Conservation (phyloP, 305 asterid species). For the Fraxinus nigra region DNA sequence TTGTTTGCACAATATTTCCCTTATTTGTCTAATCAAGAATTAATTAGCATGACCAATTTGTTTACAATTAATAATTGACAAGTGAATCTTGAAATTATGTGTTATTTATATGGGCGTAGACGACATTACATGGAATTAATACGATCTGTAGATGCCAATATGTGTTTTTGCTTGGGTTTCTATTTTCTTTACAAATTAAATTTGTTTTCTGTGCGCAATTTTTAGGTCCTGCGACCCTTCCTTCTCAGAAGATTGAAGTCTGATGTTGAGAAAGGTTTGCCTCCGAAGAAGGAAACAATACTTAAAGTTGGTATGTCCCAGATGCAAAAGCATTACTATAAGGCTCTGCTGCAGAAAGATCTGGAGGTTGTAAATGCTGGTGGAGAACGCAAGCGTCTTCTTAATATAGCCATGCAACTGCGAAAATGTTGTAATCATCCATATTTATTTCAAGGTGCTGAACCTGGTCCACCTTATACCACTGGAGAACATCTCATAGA, state of each 20-base stretch:
- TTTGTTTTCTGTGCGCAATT: slow-evolving; percentile 3
- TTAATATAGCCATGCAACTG: slow-evolving; percentile 97
- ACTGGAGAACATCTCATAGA: slow-evolving; percentile 92
- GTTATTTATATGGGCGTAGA: not conserved
- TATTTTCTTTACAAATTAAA: not conserved
- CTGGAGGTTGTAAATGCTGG: slow-evolving; percentile 99
- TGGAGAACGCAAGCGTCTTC: slow-evolving; percentile 98
- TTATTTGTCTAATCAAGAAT: not conserved
- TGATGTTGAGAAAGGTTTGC: slow-evolving; percentile 98
- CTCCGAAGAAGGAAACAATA: slow-evolving; percentile 98
- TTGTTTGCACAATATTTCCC: not conserved
- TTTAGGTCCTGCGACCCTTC: slow-evolving; percentile 94
- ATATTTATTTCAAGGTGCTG: slow-evolving; percentile 98
- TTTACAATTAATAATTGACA: not conserved
- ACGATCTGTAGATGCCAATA: not conserved
- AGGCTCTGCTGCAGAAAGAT: slow-evolving; percentile 97
- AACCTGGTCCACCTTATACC: slow-evolving; percentile 96
- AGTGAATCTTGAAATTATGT: not conserved
- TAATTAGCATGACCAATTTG: not conserved
- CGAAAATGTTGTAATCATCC: slow-evolving; percentile 99
- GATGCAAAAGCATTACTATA: slow-evolving; percentile 94
- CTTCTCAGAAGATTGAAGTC: slow-evolving; percentile 95
- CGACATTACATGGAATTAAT: not conserved
- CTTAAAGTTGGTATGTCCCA: slow-evolving; percentile 99
- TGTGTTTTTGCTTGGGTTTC: slow-evolving; percentile 6